phyloP scores from a whole-genome alignment of 2,329 filamentous ascomycete species.

The Xylariaceae sp. region DNA sequence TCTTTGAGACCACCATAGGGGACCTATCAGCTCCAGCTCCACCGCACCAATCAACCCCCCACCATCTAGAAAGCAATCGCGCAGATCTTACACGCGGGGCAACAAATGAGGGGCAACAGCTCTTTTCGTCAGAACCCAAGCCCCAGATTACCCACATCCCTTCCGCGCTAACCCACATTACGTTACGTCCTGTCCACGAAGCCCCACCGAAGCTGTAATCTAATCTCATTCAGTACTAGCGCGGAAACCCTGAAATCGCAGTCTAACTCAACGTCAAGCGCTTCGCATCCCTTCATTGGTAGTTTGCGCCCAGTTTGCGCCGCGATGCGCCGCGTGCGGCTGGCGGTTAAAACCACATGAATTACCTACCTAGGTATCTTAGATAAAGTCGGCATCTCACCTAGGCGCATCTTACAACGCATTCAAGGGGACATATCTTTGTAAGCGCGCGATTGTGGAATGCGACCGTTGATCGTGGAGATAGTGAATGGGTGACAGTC shows the following conservation, averaged over 20 bases:
- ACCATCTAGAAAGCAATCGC: slow-evolving; percentile 17
- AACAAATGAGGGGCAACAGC: slow-evolving; percentile 20
- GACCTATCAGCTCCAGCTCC: neutral
- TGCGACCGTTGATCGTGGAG: neutral
- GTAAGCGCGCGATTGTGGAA: slow-evolving; percentile 13
- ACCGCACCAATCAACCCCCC: slow-evolving; percentile 13
- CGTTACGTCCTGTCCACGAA: too few relatives aligned
- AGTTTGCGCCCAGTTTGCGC: too few relatives aligned
- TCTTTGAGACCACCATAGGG: too few relatives aligned
- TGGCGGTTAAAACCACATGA: slow-evolving; percentile 6
- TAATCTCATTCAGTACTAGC: slow-evolving; percentile 11
- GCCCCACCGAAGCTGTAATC: too few relatives aligned
- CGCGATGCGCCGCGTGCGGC: slow-evolving; percentile 4
- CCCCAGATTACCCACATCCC: too few relatives aligned
- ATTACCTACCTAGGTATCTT: neutral
- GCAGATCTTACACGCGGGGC: slow-evolving; percentile 12
- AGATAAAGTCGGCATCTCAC: neutral
- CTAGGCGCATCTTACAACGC: neutral
- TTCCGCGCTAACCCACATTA: too few relatives aligned
- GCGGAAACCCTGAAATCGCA: slow-evolving; percentile 18
- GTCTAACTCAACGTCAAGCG: slow-evolving; percentile 28
- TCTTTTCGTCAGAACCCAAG: too few relatives aligned
- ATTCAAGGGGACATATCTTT: too few relatives aligned
- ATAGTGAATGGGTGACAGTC: too few relatives aligned
- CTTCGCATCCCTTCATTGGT: neutral